phyloP scores from a whole-genome alignment of 306 rosid genomes.

The Calophaca sinica region DNA sequence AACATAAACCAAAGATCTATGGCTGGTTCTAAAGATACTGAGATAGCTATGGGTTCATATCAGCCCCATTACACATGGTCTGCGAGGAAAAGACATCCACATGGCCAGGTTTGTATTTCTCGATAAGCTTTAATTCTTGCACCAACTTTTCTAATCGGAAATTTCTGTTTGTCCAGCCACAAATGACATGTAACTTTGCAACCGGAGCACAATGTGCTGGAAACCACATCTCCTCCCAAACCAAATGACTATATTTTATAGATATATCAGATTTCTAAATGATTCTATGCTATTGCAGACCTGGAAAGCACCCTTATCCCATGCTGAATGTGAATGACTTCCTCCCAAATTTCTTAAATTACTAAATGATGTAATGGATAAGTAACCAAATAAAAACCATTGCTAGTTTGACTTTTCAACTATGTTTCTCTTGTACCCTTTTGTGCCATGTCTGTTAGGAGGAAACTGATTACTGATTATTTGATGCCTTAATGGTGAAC shows the following conservation, averaged over 20 bases:
- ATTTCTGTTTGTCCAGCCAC: conserved; percentile 18
- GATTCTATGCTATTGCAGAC: conserved; percentile 15
- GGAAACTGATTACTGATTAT: conserved; percentile 21
- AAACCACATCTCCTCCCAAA: conserved; percentile 19
- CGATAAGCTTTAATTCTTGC: conserved; percentile 24
- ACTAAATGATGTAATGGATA: conserved; percentile 30
- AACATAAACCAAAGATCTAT: conserved; percentile 96
- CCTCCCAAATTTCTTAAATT: conserved; percentile 19
- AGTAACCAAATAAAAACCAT: conserved; percentile 19
- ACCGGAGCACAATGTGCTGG: neutral
- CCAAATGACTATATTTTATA: conserved; percentile 11
- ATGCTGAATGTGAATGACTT: conserved; percentile 22
- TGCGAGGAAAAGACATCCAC: conserved; percentile 63
- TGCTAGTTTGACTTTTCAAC: conserved; percentile 33
- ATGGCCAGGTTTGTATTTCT: conserved; percentile 78
- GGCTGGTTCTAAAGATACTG: conserved; percentile 97
- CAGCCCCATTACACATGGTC: conserved; percentile 91
- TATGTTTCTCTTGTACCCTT: conserved; percentile 8
- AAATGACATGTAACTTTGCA: conserved; percentile 33
- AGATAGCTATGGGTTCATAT: conserved; percentile 97
- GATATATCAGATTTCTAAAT: conserved; percentile 15
- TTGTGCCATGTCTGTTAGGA: conserved; percentile 9
- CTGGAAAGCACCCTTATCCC: conserved; percentile 33
- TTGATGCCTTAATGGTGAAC: conserved; percentile 29
- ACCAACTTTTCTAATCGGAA: neutral